These are phyloP conservation scores for Chlamydomonas schloesseri DNA, from an alignment of 139 green algal species.

Conservation along the genomic window DNA sequence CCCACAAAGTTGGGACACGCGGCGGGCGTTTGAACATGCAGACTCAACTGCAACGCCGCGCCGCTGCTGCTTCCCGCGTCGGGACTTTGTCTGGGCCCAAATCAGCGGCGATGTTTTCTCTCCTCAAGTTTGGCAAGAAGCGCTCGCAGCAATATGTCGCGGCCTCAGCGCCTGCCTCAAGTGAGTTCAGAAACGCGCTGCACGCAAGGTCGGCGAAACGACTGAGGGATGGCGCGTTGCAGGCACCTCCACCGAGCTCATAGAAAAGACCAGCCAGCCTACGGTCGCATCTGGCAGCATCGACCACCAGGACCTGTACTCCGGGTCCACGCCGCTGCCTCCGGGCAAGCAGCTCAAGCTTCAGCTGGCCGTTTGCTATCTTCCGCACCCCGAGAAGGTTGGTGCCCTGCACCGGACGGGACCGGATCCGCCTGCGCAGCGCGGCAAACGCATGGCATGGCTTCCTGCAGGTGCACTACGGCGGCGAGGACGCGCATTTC, in stretches of 20 bases:
- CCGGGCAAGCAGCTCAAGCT: constrained; percentile 53
- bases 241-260: neutral
- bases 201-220: too few species aligned
- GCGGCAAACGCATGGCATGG: neutral
- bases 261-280: neutral
- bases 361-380: constrained; percentile 53
- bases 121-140: constrained; percentile 1
- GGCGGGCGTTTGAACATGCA: too few species aligned
- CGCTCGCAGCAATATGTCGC: neutral
- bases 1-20: too few species aligned
- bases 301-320: neutral
- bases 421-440: neutral
- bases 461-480: constrained; percentile 67
- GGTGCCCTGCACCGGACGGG: neutral
- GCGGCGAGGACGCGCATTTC: constrained; percentile 92
- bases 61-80: too few species aligned
- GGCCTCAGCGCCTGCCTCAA: neutral
- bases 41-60: too few species aligned
- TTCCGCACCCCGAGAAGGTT: constrained; percentile 88
- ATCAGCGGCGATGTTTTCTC: neutral
- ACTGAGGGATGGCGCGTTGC: neutral
- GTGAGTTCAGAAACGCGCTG: neutral
- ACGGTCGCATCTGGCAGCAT: neutral
- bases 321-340: neutral
- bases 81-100: too few species aligned